Conservation (phyloP, 108 stramenopile genomes). For the Aurantiochytrium sp. region DNA sequence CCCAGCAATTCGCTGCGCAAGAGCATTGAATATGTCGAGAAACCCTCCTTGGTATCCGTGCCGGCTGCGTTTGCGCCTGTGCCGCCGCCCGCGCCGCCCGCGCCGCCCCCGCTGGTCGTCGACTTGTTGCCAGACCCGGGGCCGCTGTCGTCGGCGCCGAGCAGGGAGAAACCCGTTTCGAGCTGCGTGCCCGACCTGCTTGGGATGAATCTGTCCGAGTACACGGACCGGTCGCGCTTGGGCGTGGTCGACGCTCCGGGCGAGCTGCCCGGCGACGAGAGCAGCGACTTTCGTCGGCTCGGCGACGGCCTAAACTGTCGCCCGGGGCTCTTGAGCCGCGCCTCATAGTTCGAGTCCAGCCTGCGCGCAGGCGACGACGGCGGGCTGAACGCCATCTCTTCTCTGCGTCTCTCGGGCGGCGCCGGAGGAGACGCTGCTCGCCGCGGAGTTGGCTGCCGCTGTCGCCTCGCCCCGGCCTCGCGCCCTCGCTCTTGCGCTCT, state of each 20-base stretch:
- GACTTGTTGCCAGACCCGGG: not conserved
- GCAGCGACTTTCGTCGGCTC: not conserved
- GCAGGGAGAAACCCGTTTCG: not conserved
- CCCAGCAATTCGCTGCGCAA: constrained; percentile 38
- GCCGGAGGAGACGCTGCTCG: no score
- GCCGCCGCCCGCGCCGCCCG: not conserved
- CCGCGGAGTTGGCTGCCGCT: no score
- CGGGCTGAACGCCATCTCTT: not conserved
- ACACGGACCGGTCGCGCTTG: constrained; percentile 21
- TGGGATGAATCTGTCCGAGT: constrained; percentile 43
- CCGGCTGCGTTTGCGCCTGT: not conserved
- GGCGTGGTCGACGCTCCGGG: not conserved
- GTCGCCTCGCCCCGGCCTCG: no score
- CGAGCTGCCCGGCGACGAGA: not conserved
- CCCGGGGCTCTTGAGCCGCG: constrained; percentile 15
- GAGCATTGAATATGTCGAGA: constrained; percentile 30
- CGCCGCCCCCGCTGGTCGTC: not conserved
- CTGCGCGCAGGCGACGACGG: not conserved
- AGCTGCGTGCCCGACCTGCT: constrained; percentile 24
- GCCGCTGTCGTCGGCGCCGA: constrained; percentile 22
- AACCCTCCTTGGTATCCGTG: constrained; percentile 15
- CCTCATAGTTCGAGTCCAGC: constrained; percentile 4
- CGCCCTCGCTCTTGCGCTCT: no score
- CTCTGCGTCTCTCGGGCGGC: no score
- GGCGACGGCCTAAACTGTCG: constrained; percentile 3